Percentiles rank a stretch among this genome's conserved stretches.
These are phyloP conservation scores for Pythium sp. DNA, from an alignment of 352 stramenopile species.

Conservation along the genomic window DNA sequence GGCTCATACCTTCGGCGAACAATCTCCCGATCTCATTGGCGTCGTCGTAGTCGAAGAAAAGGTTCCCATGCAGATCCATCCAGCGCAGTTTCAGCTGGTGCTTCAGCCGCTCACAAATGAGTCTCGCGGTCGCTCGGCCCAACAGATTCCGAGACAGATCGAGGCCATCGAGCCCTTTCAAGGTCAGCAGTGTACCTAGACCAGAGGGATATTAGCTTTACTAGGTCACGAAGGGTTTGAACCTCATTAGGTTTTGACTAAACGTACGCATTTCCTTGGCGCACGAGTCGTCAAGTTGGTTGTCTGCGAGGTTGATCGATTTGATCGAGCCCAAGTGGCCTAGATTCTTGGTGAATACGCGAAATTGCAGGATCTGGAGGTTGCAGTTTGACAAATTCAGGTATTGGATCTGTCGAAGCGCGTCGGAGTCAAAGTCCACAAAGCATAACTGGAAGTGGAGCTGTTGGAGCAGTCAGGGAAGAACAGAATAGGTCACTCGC, in stretches of 20 bases:
- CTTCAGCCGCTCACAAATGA: conserved; percentile 30
- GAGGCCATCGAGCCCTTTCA: conserved; percentile 24
- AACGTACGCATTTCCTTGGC: conserved; percentile 29
- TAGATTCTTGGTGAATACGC: conserved; percentile 25
- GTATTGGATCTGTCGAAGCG: conserved; percentile 22
- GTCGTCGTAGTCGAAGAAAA: conserved; percentile 37
- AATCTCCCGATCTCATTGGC: conserved; percentile 22
- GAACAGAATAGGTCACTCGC: neutral
- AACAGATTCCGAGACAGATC: conserved; percentile 43
- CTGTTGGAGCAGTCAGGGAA: neutral
- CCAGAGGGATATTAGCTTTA: neutral
- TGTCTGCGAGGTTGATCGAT: conserved; percentile 33
- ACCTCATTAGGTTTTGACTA: neutral
- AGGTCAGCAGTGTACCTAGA: conserved; percentile 28
- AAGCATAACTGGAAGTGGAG: conserved; percentile 30
- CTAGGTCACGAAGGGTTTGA: neutral
- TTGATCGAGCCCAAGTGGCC: conserved; percentile 20
- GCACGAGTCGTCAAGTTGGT: conserved; percentile 33
- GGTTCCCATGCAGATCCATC: conserved; percentile 34
- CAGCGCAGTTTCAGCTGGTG: conserved; percentile 26
- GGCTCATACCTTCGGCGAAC: neutral
- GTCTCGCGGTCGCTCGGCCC: conserved; percentile 21
- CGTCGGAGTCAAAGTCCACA: conserved; percentile 27
- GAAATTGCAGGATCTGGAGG: conserved; percentile 27
- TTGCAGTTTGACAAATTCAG: conserved; percentile 27